phyloP scores from a whole-genome alignment of 2,329 filamentous ascomycete species.

The Furcasterigmium sp. region DNA sequence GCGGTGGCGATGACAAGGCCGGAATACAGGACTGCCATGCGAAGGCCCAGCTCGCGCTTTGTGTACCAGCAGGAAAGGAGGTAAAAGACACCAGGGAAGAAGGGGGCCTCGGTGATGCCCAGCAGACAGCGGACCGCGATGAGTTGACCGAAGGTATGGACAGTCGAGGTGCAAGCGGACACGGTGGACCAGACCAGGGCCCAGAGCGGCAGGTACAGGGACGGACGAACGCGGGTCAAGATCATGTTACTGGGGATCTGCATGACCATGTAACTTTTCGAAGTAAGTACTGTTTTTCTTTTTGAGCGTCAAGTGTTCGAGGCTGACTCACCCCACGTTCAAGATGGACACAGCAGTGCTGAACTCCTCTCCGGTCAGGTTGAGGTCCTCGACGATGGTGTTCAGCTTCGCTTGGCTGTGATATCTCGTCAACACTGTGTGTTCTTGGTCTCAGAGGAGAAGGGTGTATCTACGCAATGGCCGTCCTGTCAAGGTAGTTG shows the following conservation, averaged over 20 bases:
- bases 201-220: slow-evolving; percentile 8
- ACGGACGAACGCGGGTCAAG: slow-evolving; percentile 7
- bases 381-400: background rate
- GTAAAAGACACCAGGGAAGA: slow-evolving; percentile 11
- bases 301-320: no score
- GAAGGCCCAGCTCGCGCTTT: slow-evolving; percentile 19
- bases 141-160: slow-evolving; percentile 17
- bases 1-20: slow-evolving; percentile 20
- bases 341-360: no score
- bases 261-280: slow-evolving; percentile 20
- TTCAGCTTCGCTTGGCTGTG: slow-evolving; percentile 2
- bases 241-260: slow-evolving; percentile 19
- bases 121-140: slow-evolving; percentile 18
- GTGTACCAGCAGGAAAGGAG: slow-evolving; percentile 11
- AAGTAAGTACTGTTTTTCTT: no score
- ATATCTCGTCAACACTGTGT: background rate
- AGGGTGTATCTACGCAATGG: no score
- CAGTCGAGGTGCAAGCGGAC: slow-evolving; percentile 19
- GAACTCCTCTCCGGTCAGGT: background rate
- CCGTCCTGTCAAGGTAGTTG: slow-evolving; percentile 16
- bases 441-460: no score
- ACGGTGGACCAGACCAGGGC: slow-evolving; percentile 18
- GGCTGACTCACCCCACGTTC: no score
- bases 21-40: slow-evolving; percentile 19
- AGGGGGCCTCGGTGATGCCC: slow-evolving; percentile 21